phyloP scores from a whole-genome alignment of 768 basidiomycete species.

The Leucocoprinus birnbaumii region DNA sequence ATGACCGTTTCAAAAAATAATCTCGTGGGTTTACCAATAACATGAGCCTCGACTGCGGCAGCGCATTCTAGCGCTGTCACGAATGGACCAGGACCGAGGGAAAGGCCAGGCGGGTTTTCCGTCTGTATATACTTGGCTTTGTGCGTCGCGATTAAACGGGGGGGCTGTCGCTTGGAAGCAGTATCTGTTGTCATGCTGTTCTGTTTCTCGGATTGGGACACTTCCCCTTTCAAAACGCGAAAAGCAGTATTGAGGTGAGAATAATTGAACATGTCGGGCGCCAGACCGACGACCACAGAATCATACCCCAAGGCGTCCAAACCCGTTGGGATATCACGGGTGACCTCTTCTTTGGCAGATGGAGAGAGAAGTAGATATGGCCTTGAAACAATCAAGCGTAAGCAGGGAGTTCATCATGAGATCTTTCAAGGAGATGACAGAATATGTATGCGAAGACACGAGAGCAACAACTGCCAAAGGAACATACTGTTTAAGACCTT shows the following conservation, averaged over 20 bases:
- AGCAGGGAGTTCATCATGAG: neutral
- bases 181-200: neutral
- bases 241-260: slow-evolving; percentile 61
- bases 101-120: slow-evolving; percentile 43
- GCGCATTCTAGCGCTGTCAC: slow-evolving; percentile 61
- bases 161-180: neutral
- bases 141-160: slow-evolving; percentile 58
- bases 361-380: slow-evolving; percentile 57
- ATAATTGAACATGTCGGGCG: slow-evolving; percentile 51
- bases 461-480: neutral
- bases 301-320: slow-evolving; percentile 34
- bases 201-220: neutral
- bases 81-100: slow-evolving; percentile 71
- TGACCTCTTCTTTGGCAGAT: slow-evolving; percentile 43
- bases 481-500: slow-evolving; percentile 38
- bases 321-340: slow-evolving; percentile 4
- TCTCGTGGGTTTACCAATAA: slow-evolving; percentile 64
- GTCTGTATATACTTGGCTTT: slow-evolving; percentile 49
- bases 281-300: slow-evolving; percentile 62
- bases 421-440: neutral
- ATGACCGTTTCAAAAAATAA: slow-evolving; percentile 61
- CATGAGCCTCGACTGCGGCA: slow-evolving; percentile 39
- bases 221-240: slow-evolving; percentile 52
- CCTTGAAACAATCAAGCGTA: slow-evolving; percentile 22
- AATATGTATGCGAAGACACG: too few species aligned